A percentile compares a stretch with the other conserved stretches of the same genome.
These are phyloP conservation scores for Neofusicoccum cordaticola DNA, from an alignment of 2,329 filamentous ascomycete genomes.

Conservation along the genomic window DNA sequence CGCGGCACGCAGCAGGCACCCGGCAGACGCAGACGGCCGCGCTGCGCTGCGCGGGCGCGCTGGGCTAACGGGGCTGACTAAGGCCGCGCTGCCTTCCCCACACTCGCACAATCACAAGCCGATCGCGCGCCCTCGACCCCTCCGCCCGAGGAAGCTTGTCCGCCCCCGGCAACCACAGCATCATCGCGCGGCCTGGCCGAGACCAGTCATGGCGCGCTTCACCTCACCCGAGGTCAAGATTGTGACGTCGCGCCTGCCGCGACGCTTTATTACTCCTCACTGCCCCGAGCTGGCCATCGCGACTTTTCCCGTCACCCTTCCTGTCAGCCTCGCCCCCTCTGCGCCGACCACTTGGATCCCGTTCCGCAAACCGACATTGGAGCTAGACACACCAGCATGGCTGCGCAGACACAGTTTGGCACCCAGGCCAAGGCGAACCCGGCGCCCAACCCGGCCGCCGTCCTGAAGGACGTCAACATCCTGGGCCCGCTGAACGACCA, in stretches of 20 bases:
- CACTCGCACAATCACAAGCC: conserved; percentile 17
- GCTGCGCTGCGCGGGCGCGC: not conserved
- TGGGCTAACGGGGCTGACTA: not conserved
- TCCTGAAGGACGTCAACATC: conserved; percentile 86
- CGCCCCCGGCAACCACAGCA: conserved; percentile 5
- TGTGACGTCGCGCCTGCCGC: conserved; percentile 7
- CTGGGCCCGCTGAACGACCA: conserved; percentile 74
- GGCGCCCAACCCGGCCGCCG: conserved; percentile 64
- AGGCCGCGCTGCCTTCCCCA: conserved; percentile 3
- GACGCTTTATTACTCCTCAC: conserved; percentile 8
- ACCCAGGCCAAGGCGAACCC: conserved; percentile 43
- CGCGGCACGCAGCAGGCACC: not conserved
- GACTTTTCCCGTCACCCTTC: conserved; percentile 4
- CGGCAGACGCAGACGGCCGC: no score
- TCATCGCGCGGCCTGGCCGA: not conserved
- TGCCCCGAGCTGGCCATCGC: not conserved
- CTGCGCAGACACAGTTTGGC: conserved; percentile 15
- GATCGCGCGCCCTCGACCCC: conserved; percentile 10
- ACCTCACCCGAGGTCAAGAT: conserved; percentile 14
- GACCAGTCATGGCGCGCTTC: conserved; percentile 5
- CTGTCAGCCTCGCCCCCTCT: not conserved
- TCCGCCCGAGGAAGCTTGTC: conserved; percentile 17
- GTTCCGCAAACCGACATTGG: not conserved
- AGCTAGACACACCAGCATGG: conserved; percentile 7
- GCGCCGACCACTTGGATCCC: not conserved